Base-by-base conservation (phyloP, 176 grass and related monocot genomes). In the Phyllostachys edulis region DNA sequence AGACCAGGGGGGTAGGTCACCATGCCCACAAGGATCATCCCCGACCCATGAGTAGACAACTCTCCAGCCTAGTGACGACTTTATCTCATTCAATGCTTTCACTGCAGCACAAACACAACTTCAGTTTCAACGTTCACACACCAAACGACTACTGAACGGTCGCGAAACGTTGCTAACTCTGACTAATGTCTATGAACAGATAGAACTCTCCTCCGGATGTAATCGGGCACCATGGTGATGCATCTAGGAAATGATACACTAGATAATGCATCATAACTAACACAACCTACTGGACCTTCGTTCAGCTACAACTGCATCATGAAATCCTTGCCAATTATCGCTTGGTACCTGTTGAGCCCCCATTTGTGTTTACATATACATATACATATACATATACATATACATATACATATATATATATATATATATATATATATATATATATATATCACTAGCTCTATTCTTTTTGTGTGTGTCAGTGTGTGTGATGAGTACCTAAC, bases 21-120 rank as follows among this genome's bases (percentile, higher is more conserved):
- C 96, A 81, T 94, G 88, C 5, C 97, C 97, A 51, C 97, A 99
- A 76, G 97, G 97, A 57, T 99, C 93, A 79, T 99, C 93, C 23
- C 97, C 97, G 5, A 99, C 91, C 97, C 97, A 99, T 63, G 97
- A 89, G 86, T 99, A 99, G 42, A 99, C 97, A 70, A 96, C 93
- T 74, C 96, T 95, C 96, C 96, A 99, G 34, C 96, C 96, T 83
- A 99, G 86, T 8, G 84, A 96, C 45, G 96, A 85, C 76, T 99
- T 99, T 82, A 99, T 94, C 80, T 99, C 96, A 79, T 99, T 96
- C 80, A 99, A 79, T 27, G 96, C 96, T 94, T 99, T 99, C 78
- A 99, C 96, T 99, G 89, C 85, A 89, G n/a, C 61, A 66, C 14
- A 79, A 85, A 86, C 54, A 29, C 47, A 69, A 44, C 18, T 46